Conservation (phyloP, 2,329 filamentous ascomycete species). For the Exophiala calicioides region DNA sequence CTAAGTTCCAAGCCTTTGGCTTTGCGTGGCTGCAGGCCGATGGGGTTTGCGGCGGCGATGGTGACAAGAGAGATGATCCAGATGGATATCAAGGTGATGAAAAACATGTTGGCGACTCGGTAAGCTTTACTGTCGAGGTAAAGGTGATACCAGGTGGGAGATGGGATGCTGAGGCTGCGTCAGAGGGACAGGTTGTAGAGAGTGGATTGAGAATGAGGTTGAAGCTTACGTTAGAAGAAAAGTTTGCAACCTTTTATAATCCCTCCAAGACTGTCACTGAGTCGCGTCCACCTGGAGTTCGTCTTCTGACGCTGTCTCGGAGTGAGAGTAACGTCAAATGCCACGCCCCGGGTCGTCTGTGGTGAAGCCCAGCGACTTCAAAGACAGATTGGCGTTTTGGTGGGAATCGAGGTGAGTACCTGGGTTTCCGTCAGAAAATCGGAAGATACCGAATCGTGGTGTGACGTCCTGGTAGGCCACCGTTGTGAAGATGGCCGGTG, state of each 20-base stretch:
- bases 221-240: too few species aligned
- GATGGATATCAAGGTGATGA: conserved; percentile 6
- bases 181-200: too few species aligned
- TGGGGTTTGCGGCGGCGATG: conserved; percentile 14
- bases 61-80: conserved; percentile 15
- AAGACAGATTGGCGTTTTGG: too few species aligned
- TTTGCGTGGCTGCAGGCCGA: conserved; percentile 23
- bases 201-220: too few species aligned
- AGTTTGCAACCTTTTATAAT: too few species aligned
- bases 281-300: neutral
- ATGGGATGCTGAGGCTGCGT: too few species aligned
- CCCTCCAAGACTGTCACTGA: too few species aligned
- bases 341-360: neutral
- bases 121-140: too few species aligned
- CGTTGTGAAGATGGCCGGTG: conserved; percentile 7
- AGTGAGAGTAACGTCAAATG: neutral
- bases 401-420: neutral
- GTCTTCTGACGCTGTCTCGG: conserved; percentile 3
- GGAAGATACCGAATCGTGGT: too few species aligned
- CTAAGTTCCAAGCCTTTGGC: conserved; percentile 13
- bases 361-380: too few species aligned
- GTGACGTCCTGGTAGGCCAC: conserved; percentile 15
- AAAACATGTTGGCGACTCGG: conserved; percentile 15
- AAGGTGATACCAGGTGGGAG: too few species aligned
- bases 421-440: too few species aligned